Conservation (phyloP, 257 asterid species). For the Ajuga chamaepitys region DNA sequence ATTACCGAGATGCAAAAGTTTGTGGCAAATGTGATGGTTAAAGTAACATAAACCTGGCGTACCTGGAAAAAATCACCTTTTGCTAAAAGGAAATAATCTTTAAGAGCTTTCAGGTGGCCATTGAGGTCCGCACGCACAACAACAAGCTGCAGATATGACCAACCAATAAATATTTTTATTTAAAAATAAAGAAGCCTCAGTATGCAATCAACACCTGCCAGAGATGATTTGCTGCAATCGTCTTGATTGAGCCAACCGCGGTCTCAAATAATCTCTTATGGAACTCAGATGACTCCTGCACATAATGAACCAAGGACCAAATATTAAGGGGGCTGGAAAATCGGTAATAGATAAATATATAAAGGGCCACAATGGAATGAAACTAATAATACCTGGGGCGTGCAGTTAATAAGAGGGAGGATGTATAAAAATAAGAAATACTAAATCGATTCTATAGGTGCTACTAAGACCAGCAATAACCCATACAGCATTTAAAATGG, state of each 20-base stretch:
- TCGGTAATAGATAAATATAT: not conserved
- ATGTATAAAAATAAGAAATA: not conserved
- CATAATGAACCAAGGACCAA: conserved; percentile 20
- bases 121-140: conserved; percentile 98
- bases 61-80: conserved; percentile 99
- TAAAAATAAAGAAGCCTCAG: conserved; percentile 9
- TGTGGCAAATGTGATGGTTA: not conserved
- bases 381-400: not conserved
- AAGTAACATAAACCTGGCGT: conserved; percentile 7
- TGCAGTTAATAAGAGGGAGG: not conserved
- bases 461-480: conserved; percentile 6
- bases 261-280: conserved; percentile 91
- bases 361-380: not conserved
- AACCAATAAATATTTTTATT: conserved; percentile 12
- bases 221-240: conserved; percentile 97
- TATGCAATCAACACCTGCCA: conserved; percentile 69
- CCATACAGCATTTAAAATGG: not conserved
- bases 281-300: conserved; percentile 89
- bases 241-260: conserved; percentile 67
- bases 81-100: conserved; percentile 94
- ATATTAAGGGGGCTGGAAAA: not conserved
- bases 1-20: conserved; percentile 4
- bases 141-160: conserved; percentile 67
- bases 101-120: conserved; percentile 97
- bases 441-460: not conserved